phyloP scores from a whole-genome alignment of 2,329 filamentous ascomycete species.

The Didymella arachidicola region DNA sequence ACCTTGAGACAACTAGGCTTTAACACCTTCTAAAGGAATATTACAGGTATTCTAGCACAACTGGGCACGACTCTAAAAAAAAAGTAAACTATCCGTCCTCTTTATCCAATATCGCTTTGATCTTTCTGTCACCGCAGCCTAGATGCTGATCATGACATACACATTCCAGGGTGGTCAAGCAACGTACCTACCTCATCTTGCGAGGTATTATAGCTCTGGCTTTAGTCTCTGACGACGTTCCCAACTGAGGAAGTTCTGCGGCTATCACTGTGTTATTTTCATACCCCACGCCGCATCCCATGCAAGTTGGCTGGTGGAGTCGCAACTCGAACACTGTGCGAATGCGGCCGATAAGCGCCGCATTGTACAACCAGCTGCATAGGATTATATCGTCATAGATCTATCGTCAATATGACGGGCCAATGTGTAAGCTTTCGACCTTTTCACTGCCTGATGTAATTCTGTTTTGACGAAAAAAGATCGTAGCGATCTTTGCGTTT shows the following conservation, averaged over 20 bases:
- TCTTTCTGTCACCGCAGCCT: not conserved
- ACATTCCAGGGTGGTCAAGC: not conserved
- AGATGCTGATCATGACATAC: not conserved
- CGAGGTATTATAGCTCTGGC: no score
- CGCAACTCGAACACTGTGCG: not conserved
- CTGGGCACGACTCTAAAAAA: no score
- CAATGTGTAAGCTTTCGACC: no score
- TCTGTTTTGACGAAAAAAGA: no score
- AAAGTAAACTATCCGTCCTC: not conserved
- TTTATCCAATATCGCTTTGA: not conserved
- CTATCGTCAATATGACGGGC: no score
- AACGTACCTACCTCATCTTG: not conserved
- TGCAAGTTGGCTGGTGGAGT: not conserved
- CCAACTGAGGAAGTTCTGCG: not conserved
- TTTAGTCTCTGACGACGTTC: no score
- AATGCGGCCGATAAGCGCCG: not conserved
- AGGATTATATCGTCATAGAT: no score
- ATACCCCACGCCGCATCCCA: not conserved
- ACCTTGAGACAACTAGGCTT: no score
- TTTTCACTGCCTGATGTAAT: no score
- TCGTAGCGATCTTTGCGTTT: not conserved
- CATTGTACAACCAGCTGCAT: no score
- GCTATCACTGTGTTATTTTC: not conserved
- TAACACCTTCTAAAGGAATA: no score
- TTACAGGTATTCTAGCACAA: no score